Percentiles rank a stretch among this genome's conserved stretches.
Evolutionary conservation across 2,329 filamentous ascomycete species (phyloP).

Genomic region (Cercospora sojina): DNA sequence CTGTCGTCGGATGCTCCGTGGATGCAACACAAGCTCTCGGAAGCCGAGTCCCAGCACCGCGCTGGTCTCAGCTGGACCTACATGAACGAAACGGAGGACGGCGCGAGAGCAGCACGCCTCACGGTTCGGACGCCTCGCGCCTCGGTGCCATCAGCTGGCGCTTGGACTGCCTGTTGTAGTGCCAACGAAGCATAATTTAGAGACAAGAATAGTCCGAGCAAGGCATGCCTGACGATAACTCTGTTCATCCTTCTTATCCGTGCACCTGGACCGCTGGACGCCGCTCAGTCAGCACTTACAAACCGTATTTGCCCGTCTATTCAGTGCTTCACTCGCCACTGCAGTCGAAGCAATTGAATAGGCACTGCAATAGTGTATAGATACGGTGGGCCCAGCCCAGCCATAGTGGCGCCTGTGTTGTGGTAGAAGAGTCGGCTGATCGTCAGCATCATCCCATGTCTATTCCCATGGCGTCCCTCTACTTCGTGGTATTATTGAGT

Average conservation of each 20-base stretch:
- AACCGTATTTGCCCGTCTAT: background rate
- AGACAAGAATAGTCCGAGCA: background rate
- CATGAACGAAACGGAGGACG: background rate
- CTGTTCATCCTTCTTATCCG: background rate
- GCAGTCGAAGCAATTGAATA: background rate
- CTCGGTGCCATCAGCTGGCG: background rate
- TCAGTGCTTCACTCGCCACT: background rate
- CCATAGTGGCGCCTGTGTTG: background rate
- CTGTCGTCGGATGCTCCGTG: background rate
- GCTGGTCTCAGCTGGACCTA: background rate
- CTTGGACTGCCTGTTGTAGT: background rate
- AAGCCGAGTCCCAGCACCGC: background rate
- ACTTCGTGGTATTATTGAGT: background rate
- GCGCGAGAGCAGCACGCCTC: background rate
- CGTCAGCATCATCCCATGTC: background rate
- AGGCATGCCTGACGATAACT: background rate
- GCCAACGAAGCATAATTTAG: background rate
- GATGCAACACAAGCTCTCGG: background rate
- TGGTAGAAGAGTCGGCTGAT: background rate
- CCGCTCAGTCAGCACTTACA: conserved; percentile 2
- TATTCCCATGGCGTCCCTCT: background rate
- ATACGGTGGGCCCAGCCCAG: background rate
- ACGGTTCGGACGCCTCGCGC: background rate
- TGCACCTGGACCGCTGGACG: background rate
- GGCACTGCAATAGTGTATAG: background rate